A percentile compares a stretch with the other conserved stretches of the same genome.
These are phyloP conservation scores for Rhizopus arrhizus DNA, from an alignment of 371 early-diverging fungal genomes.

Conservation along the genomic window DNA sequence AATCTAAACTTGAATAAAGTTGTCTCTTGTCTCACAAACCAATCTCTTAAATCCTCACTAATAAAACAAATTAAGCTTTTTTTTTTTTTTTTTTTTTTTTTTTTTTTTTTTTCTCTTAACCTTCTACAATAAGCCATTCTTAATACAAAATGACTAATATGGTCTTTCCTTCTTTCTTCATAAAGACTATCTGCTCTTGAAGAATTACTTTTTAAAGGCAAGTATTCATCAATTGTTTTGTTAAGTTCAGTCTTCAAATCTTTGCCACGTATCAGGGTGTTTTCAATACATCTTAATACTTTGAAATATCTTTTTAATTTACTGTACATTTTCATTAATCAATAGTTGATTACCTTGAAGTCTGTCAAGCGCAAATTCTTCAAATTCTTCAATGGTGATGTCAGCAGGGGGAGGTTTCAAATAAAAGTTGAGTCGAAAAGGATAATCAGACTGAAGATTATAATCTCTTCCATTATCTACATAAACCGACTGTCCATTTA, in stretches of 20 bases:
- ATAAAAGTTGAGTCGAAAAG: slow-evolving; percentile 83
- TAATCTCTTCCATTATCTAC: slow-evolving; percentile 15
- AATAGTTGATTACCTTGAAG: slow-evolving; percentile 65
- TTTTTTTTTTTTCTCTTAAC: slow-evolving; percentile 30
- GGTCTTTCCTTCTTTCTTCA: slow-evolving; percentile 87
- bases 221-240: slow-evolving; percentile 60
- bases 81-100: background rate
- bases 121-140: slow-evolving; percentile 91
- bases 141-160: slow-evolving; percentile 91
- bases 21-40: slow-evolving; percentile 90
- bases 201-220: slow-evolving; percentile 68
- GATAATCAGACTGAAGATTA: slow-evolving; percentile 53
- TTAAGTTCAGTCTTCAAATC: slow-evolving; percentile 65
- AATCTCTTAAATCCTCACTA: slow-evolving; percentile 82
- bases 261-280: slow-evolving; percentile 73
- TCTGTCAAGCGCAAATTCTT: slow-evolving; percentile 88
- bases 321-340: background rate
- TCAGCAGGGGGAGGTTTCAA: slow-evolving; percentile 71
- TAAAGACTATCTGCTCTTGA: slow-evolving; percentile 45
- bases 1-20: slow-evolving; percentile 78
- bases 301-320: background rate
- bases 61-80: background rate
- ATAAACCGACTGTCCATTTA: slow-evolving; percentile 13
- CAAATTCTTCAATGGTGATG: slow-evolving; percentile 90
- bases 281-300: slow-evolving; percentile 85